Evolutionary conservation across 2,329 filamentous ascomycete genomes (phyloP).

Genomic region (Penicillium sp.): DNA sequence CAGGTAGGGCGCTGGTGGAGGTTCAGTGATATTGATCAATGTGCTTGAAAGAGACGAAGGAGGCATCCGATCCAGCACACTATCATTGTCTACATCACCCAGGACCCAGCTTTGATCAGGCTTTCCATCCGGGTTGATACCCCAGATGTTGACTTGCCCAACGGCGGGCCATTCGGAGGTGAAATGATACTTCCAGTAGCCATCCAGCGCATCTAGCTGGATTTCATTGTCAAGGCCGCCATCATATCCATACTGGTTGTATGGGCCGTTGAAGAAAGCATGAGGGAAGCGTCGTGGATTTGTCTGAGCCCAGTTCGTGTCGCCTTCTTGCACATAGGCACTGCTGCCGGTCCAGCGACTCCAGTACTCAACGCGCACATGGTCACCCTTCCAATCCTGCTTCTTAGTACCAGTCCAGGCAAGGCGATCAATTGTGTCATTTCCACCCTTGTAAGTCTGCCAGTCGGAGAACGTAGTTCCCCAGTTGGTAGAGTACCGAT

Average conservation of each 20-base stretch:
- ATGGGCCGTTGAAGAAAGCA: constrained; percentile 66
- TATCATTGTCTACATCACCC: constrained; percentile 66
- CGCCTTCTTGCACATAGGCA: constrained; percentile 65
- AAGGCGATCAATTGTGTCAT: constrained; percentile 55
- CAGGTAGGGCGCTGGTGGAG: constrained; percentile 60
- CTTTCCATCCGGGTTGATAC: constrained; percentile 66
- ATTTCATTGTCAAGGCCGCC: constrained; percentile 62
- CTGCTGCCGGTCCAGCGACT: constrained; percentile 64
- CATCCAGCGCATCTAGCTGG: constrained; percentile 52
- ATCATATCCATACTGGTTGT: constrained; percentile 70
- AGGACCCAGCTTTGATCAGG: constrained; percentile 65
- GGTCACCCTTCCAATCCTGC: constrained; percentile 67
- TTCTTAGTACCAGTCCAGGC: constrained; percentile 63
- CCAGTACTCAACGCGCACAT: constrained; percentile 69
- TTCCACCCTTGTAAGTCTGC: constrained; percentile 60
- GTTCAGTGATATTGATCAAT: constrained; percentile 64
- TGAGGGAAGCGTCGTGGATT: constrained; percentile 64
- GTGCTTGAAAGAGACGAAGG: constrained; percentile 62
- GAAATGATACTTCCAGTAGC: constrained; percentile 64
- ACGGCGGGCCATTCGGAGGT: constrained; percentile 68
- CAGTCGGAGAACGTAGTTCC: constrained; percentile 65
- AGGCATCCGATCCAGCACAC: constrained; percentile 65
- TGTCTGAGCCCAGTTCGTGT: constrained; percentile 49
- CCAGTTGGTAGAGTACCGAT: constrained; percentile 68
- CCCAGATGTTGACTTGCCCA: constrained; percentile 70